These are phyloP conservation scores for Globisporangium okanoganense DNA, from an alignment of 352 stramenopile species.

Conservation along the genomic window DNA sequence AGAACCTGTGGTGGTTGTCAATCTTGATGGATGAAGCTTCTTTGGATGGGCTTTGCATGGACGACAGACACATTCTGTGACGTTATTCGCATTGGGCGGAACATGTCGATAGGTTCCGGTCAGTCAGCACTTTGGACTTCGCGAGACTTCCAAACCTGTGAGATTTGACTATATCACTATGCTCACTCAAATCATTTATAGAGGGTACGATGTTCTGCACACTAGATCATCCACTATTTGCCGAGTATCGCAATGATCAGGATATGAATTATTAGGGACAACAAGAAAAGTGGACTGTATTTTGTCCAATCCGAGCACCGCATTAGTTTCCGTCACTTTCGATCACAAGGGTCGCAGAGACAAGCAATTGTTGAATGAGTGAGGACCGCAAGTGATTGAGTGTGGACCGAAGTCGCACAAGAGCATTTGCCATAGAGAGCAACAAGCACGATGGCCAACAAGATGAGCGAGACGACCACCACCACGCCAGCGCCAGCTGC, in stretches of 20 bases:
- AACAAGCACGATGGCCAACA: conserved; percentile 37
- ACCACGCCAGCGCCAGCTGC: conserved; percentile 20
- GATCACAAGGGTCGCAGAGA: too few species aligned
- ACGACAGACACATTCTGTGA: too few species aligned
- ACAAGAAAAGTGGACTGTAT: too few species aligned
- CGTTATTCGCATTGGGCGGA: background rate
- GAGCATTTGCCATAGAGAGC: background rate
- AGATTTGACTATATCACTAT: background rate
- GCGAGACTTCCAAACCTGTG: background rate
- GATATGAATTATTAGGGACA: background rate
- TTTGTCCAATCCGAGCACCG: conserved; percentile 2
- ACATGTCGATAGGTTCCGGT: too few species aligned
- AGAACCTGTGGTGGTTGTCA: too few species aligned
- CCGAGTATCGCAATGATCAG: background rate
- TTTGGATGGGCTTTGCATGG: too few species aligned
- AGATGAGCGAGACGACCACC: conserved; percentile 25
- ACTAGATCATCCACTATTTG: background rate
- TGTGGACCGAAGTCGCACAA: background rate
- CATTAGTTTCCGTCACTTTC: background rate
- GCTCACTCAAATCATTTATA: background rate
- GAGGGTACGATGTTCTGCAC: background rate
- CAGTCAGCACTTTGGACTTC: background rate
- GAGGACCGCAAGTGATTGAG: too few species aligned
- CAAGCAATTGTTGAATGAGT: background rate
- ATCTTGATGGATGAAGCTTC: too few species aligned